Base-by-base conservation (phyloP, 768 basidiomycete species). In the Melanogaster broomeanus region DNA sequence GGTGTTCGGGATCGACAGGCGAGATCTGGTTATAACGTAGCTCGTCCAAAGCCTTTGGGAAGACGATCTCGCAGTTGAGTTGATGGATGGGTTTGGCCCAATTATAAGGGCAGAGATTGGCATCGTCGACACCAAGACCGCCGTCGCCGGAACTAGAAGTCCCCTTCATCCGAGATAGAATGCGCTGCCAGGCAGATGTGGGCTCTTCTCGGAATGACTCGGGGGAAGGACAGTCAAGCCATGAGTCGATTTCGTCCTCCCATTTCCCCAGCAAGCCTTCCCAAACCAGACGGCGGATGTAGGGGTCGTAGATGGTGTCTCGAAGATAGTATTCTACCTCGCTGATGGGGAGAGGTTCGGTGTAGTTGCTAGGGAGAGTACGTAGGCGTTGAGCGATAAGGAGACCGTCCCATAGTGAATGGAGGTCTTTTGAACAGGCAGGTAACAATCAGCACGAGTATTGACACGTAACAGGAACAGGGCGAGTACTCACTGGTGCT, bases 351-450 rank as follows among this genome's bases (percentile, higher is more conserved):
- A 96, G 73, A 1, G 89, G 91, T 0, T 55, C 68, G 3, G 87
- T 81, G 64, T 99, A 98, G 69, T 98, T 96, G 19, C 52, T 46
- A 0, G 84, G 79, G 0, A 89, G 77, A 27, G 80, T 79, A 30
- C 93, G 84, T 50, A 98, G 77, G 18, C 85, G 82, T 68, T 93
- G 87, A 5, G 92, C 85, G 61, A 97, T 85, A 47, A 99, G 79
- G 27, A 83, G 74, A 16, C 74, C 73, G 63, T 98, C 95, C 96
- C 93, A 98, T 0, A 92, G 75, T 2, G 88, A 86, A 66, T 96
- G 94, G 2, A 98, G 75, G 65, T 93, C 92, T 80, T 42, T 21
- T 33, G 27, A 28, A n/a, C 2, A 12, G 18, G 13, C 3, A 21
- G 11, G 39, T 28, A 6, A 18, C n/a, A 13, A 37, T n/a, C 16